Percentiles rank a stretch among this genome's conserved stretches.
These are phyloP conservation scores for Klebsormidium nitens DNA, from an alignment of 139 green algal genomes.

Conservation along the genomic window DNA sequence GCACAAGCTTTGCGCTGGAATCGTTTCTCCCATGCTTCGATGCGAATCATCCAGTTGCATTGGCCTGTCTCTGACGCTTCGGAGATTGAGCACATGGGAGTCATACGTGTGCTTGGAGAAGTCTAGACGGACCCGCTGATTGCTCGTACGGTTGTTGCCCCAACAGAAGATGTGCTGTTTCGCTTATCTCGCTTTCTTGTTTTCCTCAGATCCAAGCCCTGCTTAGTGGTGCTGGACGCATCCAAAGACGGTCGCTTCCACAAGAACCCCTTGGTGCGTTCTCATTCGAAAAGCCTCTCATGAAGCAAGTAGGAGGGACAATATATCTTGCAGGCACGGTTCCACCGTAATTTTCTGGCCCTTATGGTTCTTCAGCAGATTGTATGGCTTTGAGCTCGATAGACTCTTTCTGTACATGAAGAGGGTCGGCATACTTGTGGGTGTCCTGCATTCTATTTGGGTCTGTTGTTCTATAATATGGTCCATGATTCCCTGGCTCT, in stretches of 20 bases:
- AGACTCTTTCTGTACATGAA: neutral
- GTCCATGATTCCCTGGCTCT: too few relatives aligned
- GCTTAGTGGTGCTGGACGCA: conserved; percentile 17
- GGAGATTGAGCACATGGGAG: too few relatives aligned
- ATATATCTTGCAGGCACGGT: neutral
- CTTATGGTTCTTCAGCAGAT: conserved; percentile 2
- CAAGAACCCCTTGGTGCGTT: conserved; percentile 57
- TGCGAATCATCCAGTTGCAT: too few relatives aligned
- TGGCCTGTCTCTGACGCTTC: neutral
- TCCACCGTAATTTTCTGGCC: neutral
- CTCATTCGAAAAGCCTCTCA: neutral
- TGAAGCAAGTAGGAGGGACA: too few relatives aligned
- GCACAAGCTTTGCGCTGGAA: too few relatives aligned
- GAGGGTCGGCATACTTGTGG: too few relatives aligned
- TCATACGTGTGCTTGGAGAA: too few relatives aligned
- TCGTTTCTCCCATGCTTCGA: too few relatives aligned
- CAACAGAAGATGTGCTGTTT: too few relatives aligned
- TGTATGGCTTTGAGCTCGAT: neutral
- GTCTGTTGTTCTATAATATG: too few relatives aligned
- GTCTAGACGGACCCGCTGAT: too few relatives aligned
- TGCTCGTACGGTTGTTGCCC: neutral
- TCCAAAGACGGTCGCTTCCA: conserved; percentile 52
- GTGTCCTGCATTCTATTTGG: too few relatives aligned
- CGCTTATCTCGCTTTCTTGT: neutral
- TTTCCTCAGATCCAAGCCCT: neutral